These are phyloP conservation scores for Paramecium caudatum DNA, from an alignment of 73 alveolate genomes.

Conservation along the genomic window DNA sequence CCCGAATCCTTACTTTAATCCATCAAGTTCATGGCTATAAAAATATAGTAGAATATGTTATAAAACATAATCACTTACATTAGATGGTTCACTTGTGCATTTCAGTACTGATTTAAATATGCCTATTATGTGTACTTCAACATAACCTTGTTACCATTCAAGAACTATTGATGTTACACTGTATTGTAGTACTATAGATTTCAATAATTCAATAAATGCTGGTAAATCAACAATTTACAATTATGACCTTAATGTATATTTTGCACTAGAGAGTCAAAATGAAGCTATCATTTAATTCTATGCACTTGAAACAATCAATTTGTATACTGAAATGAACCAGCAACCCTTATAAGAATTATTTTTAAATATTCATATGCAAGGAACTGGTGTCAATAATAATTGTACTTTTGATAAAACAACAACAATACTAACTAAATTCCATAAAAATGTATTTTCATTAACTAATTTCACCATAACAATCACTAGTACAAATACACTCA, in stretches of 20 bases:
- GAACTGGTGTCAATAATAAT: background rate
- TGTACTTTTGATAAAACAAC: slow-evolving; percentile 4
- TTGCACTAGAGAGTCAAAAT: background rate
- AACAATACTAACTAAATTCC: background rate
- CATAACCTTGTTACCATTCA: background rate
- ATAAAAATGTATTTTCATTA: slow-evolving; percentile 27
- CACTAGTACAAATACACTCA: background rate
- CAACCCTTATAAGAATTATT: too few species aligned
- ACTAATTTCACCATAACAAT: background rate
- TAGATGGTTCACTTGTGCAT: background rate
- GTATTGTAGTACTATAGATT: background rate
- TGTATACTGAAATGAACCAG: too few species aligned
- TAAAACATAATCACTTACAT: background rate
- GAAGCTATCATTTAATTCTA: background rate
- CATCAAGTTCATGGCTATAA: slow-evolving; percentile 4
- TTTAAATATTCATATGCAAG: too few species aligned
- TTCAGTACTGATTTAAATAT: slow-evolving; percentile 33
- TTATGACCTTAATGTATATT: background rate
- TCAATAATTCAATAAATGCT: background rate
- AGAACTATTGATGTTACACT: background rate
- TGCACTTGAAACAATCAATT: background rate
- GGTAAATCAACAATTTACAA: background rate
- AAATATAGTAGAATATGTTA: slow-evolving; percentile 28
- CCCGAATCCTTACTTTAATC: slow-evolving; percentile 19
- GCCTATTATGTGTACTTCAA: slow-evolving; percentile 44